Evolutionary conservation across 331 rosid genomes (phyloP), one percentile per base, ranked within the genome.

Genomic region (Malus hybrid): DNA sequence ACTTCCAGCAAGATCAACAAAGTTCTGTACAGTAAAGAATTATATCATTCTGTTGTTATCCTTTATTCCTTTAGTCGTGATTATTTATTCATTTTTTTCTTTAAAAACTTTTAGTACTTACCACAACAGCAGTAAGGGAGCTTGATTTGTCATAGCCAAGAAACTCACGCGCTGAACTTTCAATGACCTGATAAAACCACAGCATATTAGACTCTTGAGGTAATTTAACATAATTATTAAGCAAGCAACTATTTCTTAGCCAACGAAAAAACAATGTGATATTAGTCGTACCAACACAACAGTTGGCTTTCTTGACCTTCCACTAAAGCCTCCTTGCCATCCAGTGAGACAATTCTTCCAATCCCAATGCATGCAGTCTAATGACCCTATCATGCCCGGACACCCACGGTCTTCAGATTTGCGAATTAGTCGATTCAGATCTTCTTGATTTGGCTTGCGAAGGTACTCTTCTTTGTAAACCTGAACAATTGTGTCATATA

Each of bases 71-170:
- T 22, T 22, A 22, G 24, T 22, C 24, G 24, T 22, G 24, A 22
- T 22, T 22, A 22, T 22, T 22, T 22, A 22, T 22, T 22, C 24
- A 22, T 29, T 64, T 34, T 71, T 66, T 65, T 34, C 67, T 46
- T 34, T 36, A 22, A 62, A 69, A 55, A 29, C 31, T 11, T 33
- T 73, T 19, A 32, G 61, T 28, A 61, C 88, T 76, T 94, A 94
- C 99, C 96, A 94, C 97, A 67, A 91, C 88, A 77, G 99, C 93
- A 0, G 97, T 63, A 59, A 94, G 93, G 78, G 97, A 82, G 86
- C 92, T 92, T 71, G 93, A 89, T 79, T 94, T 94, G 84, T 89
- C 99, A 60, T 92, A 89, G 85, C 97, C 93, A 56, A 83, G 78
- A 73, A 92, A 94, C 79, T 92, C 99, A 19, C 90, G 87, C 4